These are phyloP conservation scores for Erysimum cheiranthoides DNA, from an alignment of 345 rosid species.

Conservation along the genomic window DNA sequence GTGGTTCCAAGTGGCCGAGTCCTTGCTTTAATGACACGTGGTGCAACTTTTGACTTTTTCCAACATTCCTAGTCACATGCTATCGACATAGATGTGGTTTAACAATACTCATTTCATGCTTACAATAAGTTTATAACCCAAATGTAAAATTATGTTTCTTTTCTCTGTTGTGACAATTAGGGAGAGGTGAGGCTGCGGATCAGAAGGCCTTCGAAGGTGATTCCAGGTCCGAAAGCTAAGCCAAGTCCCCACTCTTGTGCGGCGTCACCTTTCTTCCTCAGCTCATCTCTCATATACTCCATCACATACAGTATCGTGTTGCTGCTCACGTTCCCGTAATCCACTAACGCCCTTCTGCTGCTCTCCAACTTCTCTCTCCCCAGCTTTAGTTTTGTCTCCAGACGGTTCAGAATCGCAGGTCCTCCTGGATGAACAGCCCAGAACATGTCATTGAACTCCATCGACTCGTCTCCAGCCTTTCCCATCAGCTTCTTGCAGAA, in stretches of 20 bases:
- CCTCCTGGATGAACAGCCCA: conserved; percentile 99
- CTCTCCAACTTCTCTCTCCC: conserved; percentile 63
- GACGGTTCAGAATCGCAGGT: conserved; percentile 86
- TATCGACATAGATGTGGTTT: neutral
- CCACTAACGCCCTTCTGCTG: conserved; percentile 84
- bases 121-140: conserved; percentile 5
- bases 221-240: conserved; percentile 93
- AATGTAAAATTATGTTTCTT: neutral
- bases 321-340: conserved; percentile 91
- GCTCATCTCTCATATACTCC: conserved; percentile 81
- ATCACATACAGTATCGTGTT: conserved; percentile 86
- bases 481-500: conserved; percentile 78
- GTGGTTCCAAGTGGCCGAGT: conserved; percentile 39
- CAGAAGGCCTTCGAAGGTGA: conserved; percentile 96
- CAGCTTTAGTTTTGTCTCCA: conserved; percentile 64
- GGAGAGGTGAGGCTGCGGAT: conserved; percentile 65
- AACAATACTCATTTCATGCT: conserved; percentile 33
- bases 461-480: conserved; percentile 46
- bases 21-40: conserved; percentile 41
- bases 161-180: neutral
- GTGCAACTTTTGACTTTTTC: conserved; percentile 41
- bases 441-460: conserved; percentile 73
- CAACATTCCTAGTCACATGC: conserved; percentile 38
- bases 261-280: conserved; percentile 56
- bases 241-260: conserved; percentile 91